Evolutionary conservation across 306 rosid genomes (phyloP).

Genomic region (Clitoria ternatea): DNA sequence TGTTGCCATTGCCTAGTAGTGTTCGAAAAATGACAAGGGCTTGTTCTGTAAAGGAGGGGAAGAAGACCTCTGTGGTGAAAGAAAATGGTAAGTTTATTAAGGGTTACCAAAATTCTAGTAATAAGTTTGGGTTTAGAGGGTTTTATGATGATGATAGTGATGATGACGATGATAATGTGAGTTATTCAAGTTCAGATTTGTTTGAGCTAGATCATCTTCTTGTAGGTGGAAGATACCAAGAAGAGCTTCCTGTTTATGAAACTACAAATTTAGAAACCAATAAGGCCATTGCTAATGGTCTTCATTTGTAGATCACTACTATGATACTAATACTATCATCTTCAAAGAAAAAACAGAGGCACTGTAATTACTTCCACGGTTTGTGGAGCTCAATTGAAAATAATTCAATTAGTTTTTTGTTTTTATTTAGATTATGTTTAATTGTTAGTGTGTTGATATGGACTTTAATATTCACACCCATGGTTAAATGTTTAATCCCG

Average conservation of each 20-base stretch:
- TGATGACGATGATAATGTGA: slow-evolving; percentile 35
- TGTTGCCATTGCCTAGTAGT: slow-evolving; percentile 34
- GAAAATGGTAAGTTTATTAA: slow-evolving; percentile 1
- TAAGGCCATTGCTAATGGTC: slow-evolving; percentile 69
- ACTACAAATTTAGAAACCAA: slow-evolving; percentile 65
- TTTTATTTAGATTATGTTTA: too few relatives aligned
- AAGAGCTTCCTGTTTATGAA: slow-evolving; percentile 83
- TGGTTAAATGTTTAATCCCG: too few relatives aligned
- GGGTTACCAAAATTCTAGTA: not conserved
- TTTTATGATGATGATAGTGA: slow-evolving; percentile 19
- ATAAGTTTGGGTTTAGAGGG: slow-evolving; percentile 19
- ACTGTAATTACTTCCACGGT: slow-evolving; percentile 25
- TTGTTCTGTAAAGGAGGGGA: slow-evolving; percentile 19
- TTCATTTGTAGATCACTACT: slow-evolving; percentile 42
- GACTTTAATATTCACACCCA: too few relatives aligned
- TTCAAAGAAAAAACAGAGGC: not conserved
- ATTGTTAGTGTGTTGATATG: too few relatives aligned
- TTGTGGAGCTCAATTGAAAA: not conserved
- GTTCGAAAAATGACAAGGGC: slow-evolving; percentile 28
- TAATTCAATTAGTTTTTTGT: slow-evolving; percentile 2
- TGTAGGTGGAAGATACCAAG: slow-evolving; percentile 60
- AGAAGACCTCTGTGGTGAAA: slow-evolving; percentile 18
- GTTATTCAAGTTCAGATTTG: slow-evolving; percentile 74
- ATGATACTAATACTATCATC: not conserved
- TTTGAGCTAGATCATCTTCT: slow-evolving; percentile 69